Percentiles rank a stretch among this genome's conserved stretches.
These are phyloP conservation scores for Lactarius vividus DNA, from an alignment of 768 basidiomycete species.

Conservation along the genomic window DNA sequence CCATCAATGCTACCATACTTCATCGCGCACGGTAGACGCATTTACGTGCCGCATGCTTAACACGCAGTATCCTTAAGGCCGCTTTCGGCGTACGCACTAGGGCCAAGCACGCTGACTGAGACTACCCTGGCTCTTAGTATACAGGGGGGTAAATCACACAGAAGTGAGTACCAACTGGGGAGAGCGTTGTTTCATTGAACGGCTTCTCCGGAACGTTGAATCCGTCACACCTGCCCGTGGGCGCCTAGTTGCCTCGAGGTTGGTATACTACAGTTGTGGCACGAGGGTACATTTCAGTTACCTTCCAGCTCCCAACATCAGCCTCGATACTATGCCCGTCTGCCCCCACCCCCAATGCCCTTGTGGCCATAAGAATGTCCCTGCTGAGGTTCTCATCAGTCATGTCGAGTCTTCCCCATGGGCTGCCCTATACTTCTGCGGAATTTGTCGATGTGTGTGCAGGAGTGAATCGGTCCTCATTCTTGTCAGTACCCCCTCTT, in stretches of 20 bases:
- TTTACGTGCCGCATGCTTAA: constrained; percentile 1
- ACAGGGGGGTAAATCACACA: constrained; percentile 1
- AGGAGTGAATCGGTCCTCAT: constrained; percentile 19
- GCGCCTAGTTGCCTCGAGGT: constrained; percentile 23
- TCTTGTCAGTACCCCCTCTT: constrained; percentile 9
- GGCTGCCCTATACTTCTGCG: constrained; percentile 23
- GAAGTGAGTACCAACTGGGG: not conserved
- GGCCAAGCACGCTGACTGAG: not conserved
- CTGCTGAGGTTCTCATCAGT: constrained; percentile 13
- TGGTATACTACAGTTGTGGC: not conserved
- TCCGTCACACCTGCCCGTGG: constrained; percentile 11
- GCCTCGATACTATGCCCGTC: constrained; percentile 17
- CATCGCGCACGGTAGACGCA: not conserved
- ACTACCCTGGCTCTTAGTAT: not conserved
- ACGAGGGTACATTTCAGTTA: constrained; percentile 1
- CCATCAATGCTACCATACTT: not conserved
- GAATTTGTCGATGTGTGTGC: constrained; percentile 26
- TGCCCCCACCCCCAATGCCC: constrained; percentile 26
- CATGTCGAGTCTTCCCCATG: constrained; percentile 26
- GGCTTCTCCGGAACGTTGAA: constrained; percentile 19
- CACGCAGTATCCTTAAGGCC: constrained; percentile 19
- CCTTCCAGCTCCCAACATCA: not conserved
- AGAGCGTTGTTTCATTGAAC: not conserved
- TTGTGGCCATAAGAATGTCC: constrained; percentile 21
- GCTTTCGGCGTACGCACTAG: not conserved